A percentile compares a stretch with the other conserved stretches of the same genome.
Conservation (phyloP, 495 filamentous ascomycete genomes). For the Opeltia flavorubescens region DNA sequence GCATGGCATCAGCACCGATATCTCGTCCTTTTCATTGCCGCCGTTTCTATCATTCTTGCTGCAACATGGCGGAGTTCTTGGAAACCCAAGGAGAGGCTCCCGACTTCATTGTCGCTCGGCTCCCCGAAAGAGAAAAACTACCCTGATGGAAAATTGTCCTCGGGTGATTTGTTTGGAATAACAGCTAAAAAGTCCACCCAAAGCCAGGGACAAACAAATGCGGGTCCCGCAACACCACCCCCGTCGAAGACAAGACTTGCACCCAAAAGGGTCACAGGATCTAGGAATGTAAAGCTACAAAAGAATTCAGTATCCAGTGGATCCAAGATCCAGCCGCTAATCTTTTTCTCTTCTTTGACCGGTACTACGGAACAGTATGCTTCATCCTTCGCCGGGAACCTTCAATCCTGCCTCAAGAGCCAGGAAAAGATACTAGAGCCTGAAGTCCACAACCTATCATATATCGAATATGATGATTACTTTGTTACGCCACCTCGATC, state of each 20-base stretch:
- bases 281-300: slow-evolving; percentile 9
- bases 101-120: background rate
- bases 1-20: slow-evolving; percentile 11
- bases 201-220: background rate
- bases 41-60: background rate
- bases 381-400: slow-evolving; percentile 35
- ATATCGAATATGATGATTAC: slow-evolving; percentile 83
- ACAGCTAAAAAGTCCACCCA: background rate
- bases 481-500: slow-evolving; percentile 50
- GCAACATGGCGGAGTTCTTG: background rate
- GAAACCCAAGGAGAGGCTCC: background rate
- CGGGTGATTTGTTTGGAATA: background rate
- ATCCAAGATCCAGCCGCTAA: slow-evolving; percentile 51
- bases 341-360: slow-evolving; percentile 82
- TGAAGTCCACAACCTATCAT: slow-evolving; percentile 61
- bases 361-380: slow-evolving; percentile 62
- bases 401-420: slow-evolving; percentile 26
- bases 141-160: background rate
- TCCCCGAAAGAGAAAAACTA: background rate
- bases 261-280: slow-evolving; percentile 25
- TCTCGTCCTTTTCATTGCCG: slow-evolving; percentile 1
- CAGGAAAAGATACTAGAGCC: slow-evolving; percentile 32
- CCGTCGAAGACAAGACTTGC: background rate
- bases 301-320: slow-evolving; percentile 9
- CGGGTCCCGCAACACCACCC: background rate